phyloP scores from a whole-genome alignment of 139 green algal species.

The Asterochloris sp. region DNA sequence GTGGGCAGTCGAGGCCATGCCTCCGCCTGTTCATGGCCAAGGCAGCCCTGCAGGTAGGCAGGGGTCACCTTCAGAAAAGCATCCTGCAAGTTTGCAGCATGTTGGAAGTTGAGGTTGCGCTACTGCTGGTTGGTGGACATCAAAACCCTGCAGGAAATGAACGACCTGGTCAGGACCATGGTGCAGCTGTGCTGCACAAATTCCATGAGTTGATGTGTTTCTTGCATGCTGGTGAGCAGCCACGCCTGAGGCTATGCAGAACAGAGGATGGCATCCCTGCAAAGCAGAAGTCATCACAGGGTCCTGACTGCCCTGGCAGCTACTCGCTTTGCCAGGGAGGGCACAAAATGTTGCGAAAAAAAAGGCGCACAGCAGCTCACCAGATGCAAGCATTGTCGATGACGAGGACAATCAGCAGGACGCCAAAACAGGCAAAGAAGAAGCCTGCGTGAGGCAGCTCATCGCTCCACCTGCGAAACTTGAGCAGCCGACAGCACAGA shows the following conservation, averaged over 20 bases:
- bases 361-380: background rate
- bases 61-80: background rate
- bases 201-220: background rate
- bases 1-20: background rate
- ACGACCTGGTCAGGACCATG: no score
- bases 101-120: background rate
- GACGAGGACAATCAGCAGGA: slow-evolving; percentile 1
- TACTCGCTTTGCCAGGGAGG: no score
- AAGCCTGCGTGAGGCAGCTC: slow-evolving; percentile 12
- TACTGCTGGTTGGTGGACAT: background rate
- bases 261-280: no score
- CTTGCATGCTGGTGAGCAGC: background rate
- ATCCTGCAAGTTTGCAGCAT: background rate
- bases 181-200: background rate
- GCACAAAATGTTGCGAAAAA: no score
- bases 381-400: slow-evolving; percentile 23
- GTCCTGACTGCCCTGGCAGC: no score
- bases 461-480: slow-evolving; percentile 12
- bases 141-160: no score
- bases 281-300: no score
- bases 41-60: background rate
- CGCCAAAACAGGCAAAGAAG: slow-evolving; percentile 19
- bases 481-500: background rate
- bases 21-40: background rate
- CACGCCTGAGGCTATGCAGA: background rate